Percentiles rank a stretch among this genome's conserved stretches.
Conservation (phyloP, 2,329 filamentous ascomycete genomes). For the Ciborinia camelliae region DNA sequence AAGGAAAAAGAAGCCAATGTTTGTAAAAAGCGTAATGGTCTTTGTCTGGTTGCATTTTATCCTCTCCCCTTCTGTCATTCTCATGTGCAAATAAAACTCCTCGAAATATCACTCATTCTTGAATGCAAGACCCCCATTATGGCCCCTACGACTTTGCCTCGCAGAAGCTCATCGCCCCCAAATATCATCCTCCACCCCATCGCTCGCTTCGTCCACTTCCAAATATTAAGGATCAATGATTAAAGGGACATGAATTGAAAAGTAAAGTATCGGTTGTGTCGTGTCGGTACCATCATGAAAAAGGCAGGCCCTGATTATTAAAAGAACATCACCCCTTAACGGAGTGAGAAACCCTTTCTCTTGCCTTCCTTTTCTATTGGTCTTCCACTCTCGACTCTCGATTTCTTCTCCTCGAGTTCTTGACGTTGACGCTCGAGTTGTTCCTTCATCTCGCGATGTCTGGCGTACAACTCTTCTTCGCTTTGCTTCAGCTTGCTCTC, state of each 20-base stretch:
- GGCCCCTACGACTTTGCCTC: slow-evolving; percentile 11
- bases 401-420: slow-evolving; percentile 98
- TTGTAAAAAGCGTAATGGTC: not conserved
- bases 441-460: slow-evolving; percentile 99
- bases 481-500: slow-evolving; percentile 99
- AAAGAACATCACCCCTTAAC: slow-evolving; percentile 52
- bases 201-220: slow-evolving; percentile 9
- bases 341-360: slow-evolving; percentile 98
- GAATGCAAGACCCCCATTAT: slow-evolving; percentile 14
- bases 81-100: slow-evolving; percentile 18
- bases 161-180: slow-evolving; percentile 16
- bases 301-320: slow-evolving; percentile 10
- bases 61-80: slow-evolving; percentile 1
- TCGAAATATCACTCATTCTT: slow-evolving; percentile 16
- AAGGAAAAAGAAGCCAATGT: slow-evolving; percentile 3
- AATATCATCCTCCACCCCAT: slow-evolving; percentile 11
- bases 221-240: slow-evolving; percentile 23
- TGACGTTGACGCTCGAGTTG: slow-evolving; percentile 91
- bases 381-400: slow-evolving; percentile 87
- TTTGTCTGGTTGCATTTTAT: slow-evolving; percentile 1
- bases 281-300: slow-evolving; percentile 19
- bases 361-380: slow-evolving; percentile 97
- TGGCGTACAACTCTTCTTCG: slow-evolving; percentile 96
- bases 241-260: slow-evolving; percentile 23
- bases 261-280: slow-evolving; percentile 14